Evolutionary conservation across 2,329 filamentous ascomycete genomes (phyloP).

Genomic region (Leptosphaerulina australis): DNA sequence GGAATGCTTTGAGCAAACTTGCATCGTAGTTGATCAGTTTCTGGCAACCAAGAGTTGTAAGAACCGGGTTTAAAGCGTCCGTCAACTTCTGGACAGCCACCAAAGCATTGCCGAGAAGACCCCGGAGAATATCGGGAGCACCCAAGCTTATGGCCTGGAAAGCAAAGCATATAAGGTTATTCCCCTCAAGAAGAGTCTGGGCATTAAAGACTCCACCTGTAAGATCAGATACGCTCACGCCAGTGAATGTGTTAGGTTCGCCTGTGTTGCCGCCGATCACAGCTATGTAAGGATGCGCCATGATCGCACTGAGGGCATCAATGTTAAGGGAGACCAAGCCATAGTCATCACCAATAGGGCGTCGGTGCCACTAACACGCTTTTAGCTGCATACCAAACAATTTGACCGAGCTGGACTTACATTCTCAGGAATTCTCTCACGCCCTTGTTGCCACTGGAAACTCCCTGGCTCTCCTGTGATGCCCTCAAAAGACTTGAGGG

Average conservation of each 20-base stretch:
- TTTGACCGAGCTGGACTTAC: not conserved
- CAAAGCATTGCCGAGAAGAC: constrained; percentile 13
- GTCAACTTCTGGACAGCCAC: constrained; percentile 44
- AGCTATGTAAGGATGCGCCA: constrained; percentile 39
- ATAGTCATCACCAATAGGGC: constrained; percentile 13
- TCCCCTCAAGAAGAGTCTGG: constrained; percentile 52
- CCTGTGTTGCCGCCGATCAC: constrained; percentile 48
- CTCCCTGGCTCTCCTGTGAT: constrained; percentile 42
- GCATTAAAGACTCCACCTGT: constrained; percentile 54
- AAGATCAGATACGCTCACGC: constrained; percentile 44
- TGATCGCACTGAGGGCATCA: constrained; percentile 16
- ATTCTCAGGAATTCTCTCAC: constrained; percentile 53
- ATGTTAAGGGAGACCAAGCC: constrained; percentile 12
- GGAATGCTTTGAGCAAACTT: constrained; percentile 13
- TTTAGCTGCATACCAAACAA: not conserved
- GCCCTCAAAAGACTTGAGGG: constrained; percentile 51
- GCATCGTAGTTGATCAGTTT: constrained; percentile 10
- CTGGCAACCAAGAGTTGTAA: constrained; percentile 16
- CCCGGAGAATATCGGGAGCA: constrained; percentile 51
- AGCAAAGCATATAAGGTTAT: constrained; percentile 56
- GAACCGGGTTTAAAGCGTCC: constrained; percentile 34
- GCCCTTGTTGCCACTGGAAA: constrained; percentile 41
- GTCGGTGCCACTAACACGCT: constrained; percentile 38
- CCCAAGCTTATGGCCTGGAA: constrained; percentile 51
- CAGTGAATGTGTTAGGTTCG: constrained; percentile 42